Evolutionary conservation across 2,329 filamentous ascomycete genomes (phyloP).

Genomic region (Chrysoporthe cubensis): DNA sequence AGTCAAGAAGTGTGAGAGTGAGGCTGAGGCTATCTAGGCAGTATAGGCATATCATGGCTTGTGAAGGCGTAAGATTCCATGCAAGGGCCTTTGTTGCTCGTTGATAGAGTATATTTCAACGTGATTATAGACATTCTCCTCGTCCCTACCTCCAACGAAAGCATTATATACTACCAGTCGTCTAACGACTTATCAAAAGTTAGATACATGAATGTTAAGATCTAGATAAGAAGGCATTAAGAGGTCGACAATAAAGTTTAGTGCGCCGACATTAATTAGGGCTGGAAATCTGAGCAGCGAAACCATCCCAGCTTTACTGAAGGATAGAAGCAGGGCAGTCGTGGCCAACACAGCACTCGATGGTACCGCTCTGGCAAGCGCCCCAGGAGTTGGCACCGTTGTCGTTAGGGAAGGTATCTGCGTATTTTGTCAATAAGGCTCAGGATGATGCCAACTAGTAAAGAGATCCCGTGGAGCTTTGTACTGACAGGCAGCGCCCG

Average conservation of each 20-base stretch:
- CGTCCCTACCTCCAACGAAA: not conserved
- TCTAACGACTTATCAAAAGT: not conserved
- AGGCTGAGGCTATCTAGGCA: too few species aligned
- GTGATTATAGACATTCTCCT: not conserved
- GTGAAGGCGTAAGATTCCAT: too few species aligned
- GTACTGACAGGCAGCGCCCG: slow-evolving; percentile 19
- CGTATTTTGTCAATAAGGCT: not conserved
- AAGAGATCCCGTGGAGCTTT: too few species aligned
- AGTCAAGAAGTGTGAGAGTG: too few species aligned
- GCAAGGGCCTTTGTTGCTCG: too few species aligned
- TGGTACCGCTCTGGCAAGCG: slow-evolving; percentile 15
- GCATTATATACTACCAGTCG: not conserved
- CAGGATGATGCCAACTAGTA: not conserved
- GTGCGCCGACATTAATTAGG: not conserved
- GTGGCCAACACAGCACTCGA: slow-evolving; percentile 18
- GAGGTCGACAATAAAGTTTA: not conserved
- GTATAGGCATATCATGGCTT: too few species aligned
- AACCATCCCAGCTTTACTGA: not conserved
- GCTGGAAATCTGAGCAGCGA: not conserved
- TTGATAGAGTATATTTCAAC: not conserved
- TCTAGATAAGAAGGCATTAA: not conserved
- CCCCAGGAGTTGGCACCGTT: slow-evolving; percentile 30
- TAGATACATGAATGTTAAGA: not conserved
- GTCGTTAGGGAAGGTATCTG: slow-evolving; percentile 27
- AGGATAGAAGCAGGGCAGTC: slow-evolving; percentile 12